Evolutionary conservation across 805 yeast genomes (phyloP).

Genomic region (Wickerhamomyces pijperi): DNA sequence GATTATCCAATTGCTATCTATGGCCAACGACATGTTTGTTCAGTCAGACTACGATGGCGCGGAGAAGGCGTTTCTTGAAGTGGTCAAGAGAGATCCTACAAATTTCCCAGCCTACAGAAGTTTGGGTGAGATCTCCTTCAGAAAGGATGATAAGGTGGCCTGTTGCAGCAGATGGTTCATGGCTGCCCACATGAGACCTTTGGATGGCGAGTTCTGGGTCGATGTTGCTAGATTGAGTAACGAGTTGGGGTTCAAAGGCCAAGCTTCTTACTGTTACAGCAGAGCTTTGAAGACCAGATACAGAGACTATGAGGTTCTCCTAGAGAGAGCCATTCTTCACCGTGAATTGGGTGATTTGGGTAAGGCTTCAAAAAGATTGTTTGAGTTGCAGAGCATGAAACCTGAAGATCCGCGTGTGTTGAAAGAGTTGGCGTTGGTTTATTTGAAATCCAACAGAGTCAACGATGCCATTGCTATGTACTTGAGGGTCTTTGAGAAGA

Average conservation of each 20-base stretch:
- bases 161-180: slow-evolving; percentile 74
- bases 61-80: slow-evolving; percentile 48
- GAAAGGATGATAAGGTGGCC: slow-evolving; percentile 55
- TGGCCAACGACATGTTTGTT: slow-evolving; percentile 77
- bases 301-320: slow-evolving; percentile 42
- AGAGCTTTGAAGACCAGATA: slow-evolving; percentile 41
- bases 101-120: slow-evolving; percentile 81
- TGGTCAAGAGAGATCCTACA: slow-evolving; percentile 65
- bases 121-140: slow-evolving; percentile 70
- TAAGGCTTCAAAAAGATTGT: slow-evolving; percentile 66
- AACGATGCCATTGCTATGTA: slow-evolving; percentile 70
- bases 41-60: slow-evolving; percentile 49
- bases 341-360: slow-evolving; percentile 55
- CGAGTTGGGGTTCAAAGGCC: slow-evolving; percentile 57
- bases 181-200: slow-evolving; percentile 68
- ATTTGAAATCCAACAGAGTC: slow-evolving; percentile 41
- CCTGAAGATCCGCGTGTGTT: slow-evolving; percentile 53
- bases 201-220: slow-evolving; percentile 72
- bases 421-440: slow-evolving; percentile 45
- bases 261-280: slow-evolving; percentile 70
- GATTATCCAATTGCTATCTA: slow-evolving; percentile 50
- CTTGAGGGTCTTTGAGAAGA: slow-evolving; percentile 48
- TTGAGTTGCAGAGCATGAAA: slow-evolving; percentile 38
- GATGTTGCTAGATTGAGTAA: slow-evolving; percentile 59
- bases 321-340: slow-evolving; percentile 57